Evolutionary conservation across 176 grass and related monocot genomes (phyloP), one percentile per base, ranked within the genome.

Genomic region (Bothriochloa decipiens): DNA sequence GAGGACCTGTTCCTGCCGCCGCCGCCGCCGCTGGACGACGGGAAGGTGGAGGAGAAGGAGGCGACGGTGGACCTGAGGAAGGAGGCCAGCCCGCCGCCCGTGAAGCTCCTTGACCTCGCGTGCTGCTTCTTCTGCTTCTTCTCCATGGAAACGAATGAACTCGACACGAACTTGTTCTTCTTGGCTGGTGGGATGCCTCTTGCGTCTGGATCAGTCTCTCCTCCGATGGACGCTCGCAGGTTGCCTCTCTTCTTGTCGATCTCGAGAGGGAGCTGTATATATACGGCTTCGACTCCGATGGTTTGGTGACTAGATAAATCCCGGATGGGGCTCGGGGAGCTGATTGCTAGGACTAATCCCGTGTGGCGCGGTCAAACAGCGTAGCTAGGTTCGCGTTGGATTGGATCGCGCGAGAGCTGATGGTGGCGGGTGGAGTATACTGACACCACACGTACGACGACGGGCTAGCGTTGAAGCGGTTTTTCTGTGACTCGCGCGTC

Each of bases 41-140:
- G 88, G 14, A 86, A 68, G 28, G 65, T 50, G 81, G 75, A 73
- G 41, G 88, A 82, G 88, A 87, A 66, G 74, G 89, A 88, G 7
- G 91, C 91, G 9, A 92, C 89, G 28, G 91, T 86, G 39, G 86
- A 82, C 42, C 70, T 72, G 43, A 99, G 79, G 92, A 99, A 87
- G 4, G 87, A 58, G 12, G 70, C 75, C 52, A 96, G 88, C 23
- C 77, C 83, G 70, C 42, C 74, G 63, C 42, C 74, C 49, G 50
- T 71, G 49, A 76, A 80, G 76, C 81, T 83, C 72, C 83, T 83
- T 26, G 84, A 70, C 89, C 75, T 89, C 35, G 75, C 72, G 52
- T 84, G 68, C 64, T 72, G 46, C 88, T 61, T 65, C 55, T 58
- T 68, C 80, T 84, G 81, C 89, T 72, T 84, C 32, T 37, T 53